These are phyloP conservation scores for Teratosphaeria viscida DNA, from an alignment of 2,329 filamentous ascomycete genomes.

Conservation along the genomic window DNA sequence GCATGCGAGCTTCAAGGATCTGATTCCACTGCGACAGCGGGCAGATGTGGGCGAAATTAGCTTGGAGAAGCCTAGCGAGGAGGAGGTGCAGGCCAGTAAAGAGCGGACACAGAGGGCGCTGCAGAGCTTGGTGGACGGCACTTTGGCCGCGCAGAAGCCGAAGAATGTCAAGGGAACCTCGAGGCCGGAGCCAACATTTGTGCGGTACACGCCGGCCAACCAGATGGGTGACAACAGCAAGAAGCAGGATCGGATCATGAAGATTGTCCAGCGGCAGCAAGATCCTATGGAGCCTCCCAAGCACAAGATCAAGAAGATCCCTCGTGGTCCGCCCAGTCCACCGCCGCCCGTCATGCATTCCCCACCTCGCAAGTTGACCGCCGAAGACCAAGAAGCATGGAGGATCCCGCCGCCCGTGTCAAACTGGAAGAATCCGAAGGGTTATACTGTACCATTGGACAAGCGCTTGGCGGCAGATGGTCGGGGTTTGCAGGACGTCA, in stretches of 20 bases:
- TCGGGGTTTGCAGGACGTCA: constrained; percentile 79
- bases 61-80: constrained; percentile 70
- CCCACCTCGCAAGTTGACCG: constrained; percentile 86
- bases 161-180: constrained; percentile 83
- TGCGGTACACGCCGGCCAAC: constrained; percentile 88
- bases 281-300: constrained; percentile 97
- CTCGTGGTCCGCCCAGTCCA: constrained; percentile 79
- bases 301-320: constrained; percentile 98
- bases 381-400: constrained; percentile 96
- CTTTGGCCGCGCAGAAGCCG: constrained; percentile 84
- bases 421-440: constrained; percentile 99
- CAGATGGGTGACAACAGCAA: constrained; percentile 84
- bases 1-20: constrained; percentile 90
- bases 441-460: constrained; percentile 90
- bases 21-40: constrained; percentile 86
- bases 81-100: constrained; percentile 73
- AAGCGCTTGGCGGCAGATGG: constrained; percentile 93
- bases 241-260: constrained; percentile 94
- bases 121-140: constrained; percentile 69
- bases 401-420: constrained; percentile 81
- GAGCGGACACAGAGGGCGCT: constrained; percentile 83
- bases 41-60: constrained; percentile 89
- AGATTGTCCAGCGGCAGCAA: constrained; percentile 87
- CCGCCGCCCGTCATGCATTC: constrained; percentile 93
- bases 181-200: constrained; percentile 79